phyloP scores from a whole-genome alignment of 2,329 filamentous ascomycete genomes.

The Cladosporium sp. region DNA sequence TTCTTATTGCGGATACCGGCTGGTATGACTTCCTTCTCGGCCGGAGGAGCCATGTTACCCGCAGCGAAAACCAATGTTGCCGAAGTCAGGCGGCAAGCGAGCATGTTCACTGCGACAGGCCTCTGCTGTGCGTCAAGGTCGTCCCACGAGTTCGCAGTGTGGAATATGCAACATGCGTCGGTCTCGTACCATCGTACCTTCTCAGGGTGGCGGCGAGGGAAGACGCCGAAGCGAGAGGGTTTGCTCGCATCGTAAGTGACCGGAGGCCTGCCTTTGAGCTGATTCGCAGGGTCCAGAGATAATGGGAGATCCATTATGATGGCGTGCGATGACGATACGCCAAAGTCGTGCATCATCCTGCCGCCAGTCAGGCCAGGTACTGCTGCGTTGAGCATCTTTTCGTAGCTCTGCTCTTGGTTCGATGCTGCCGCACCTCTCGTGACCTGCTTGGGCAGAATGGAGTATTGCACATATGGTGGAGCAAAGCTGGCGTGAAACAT shows the following conservation, averaged over 20 bases:
- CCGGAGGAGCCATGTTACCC: conserved; percentile 54
- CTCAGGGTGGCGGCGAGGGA: conserved; percentile 55
- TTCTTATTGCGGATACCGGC: conserved; percentile 18
- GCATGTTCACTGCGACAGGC: conserved; percentile 50
- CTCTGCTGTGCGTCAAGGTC: conserved; percentile 30
- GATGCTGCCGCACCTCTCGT: conserved; percentile 12
- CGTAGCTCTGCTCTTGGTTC: not conserved
- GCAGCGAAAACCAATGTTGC: conserved; percentile 59
- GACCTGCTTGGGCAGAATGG: conserved; percentile 44
- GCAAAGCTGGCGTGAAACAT: conserved; percentile 62
- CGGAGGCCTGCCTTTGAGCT: conserved; percentile 50
- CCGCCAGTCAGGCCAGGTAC: conserved; percentile 57
- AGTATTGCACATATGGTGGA: conserved; percentile 62
- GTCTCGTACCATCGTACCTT: conserved; percentile 62
- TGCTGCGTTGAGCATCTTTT: conserved; percentile 44
- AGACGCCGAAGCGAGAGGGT: conserved; percentile 59
- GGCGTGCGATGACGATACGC: conserved; percentile 56
- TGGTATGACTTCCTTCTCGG: conserved; percentile 5
- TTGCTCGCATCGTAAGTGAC: conserved; percentile 54
- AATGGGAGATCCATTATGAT: conserved; percentile 65
- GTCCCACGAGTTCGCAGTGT: conserved; percentile 68
- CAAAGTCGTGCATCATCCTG: conserved; percentile 74
- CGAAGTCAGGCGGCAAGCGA: conserved; percentile 62
- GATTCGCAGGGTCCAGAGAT: conserved; percentile 57
- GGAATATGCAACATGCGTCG: conserved; percentile 62